Evolutionary conservation across 495 filamentous ascomycete species (phyloP), one percentile per base, ranked within the genome.

Genomic region (Symbiotaphrina buchneri): DNA sequence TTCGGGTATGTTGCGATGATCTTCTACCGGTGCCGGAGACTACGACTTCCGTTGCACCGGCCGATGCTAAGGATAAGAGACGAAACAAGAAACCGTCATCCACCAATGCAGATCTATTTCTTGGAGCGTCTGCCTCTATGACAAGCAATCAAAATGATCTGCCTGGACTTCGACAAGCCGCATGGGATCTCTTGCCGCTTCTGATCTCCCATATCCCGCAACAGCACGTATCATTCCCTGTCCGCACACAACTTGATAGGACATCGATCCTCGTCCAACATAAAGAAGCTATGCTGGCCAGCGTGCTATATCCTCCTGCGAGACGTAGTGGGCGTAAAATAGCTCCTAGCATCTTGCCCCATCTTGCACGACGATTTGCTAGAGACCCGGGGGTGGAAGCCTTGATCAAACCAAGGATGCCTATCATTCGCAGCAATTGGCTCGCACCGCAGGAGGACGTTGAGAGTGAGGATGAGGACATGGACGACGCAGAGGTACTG

Each of bases 231-330:
- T 56, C 68, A 10, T 56, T 64, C 2, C 63, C 72, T 3, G 28
- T 76, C 7, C 68, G 83, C 28, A 58, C 67, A 10, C 61, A 73
- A 27, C 65, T 91, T 39, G 78, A 92, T 44, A 71, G 70, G 26
- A 77, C 77, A 1, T 72, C 79, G 22, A 73, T 91, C 31, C 46
- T 91, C 21, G 61, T 54, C 13, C 51, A 59, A 23, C 59, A 71
- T 39, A 71, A 67, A 48, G 45, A 63, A 17, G 69, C 72, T 7
- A 74, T 91, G 62, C 43, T 82, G 8, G 73, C 81, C 18, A 82
- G 78, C 47, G 67, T 81, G 8, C 51, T 91, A 31, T 75, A 85
- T 48, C 77, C 80, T 1, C 61, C 70, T 33, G 54, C 62, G 10
- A 62, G 62, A 21, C 53, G 56, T 27, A 61, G 61, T 27, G 65